Evolutionary conservation across 2,329 filamentous ascomycete species (phyloP).

Genomic region (Epichloe amarillans): DNA sequence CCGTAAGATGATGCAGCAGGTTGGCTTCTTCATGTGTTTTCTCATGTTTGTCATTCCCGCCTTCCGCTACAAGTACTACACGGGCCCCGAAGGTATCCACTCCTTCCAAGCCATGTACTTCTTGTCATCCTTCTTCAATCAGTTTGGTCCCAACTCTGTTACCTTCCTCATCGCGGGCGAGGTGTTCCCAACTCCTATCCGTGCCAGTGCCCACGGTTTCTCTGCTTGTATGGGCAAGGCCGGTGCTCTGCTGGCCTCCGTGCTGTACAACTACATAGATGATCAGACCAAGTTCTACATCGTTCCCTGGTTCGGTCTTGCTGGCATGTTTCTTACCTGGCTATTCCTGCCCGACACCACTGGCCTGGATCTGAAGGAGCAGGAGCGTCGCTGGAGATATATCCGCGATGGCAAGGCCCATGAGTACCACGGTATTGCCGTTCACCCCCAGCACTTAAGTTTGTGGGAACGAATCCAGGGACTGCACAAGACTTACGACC

Average conservation of each 20-base stretch:
- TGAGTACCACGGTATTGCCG: slow-evolving; percentile 87
- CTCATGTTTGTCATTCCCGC: slow-evolving; percentile 85
- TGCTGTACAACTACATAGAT: slow-evolving; percentile 91
- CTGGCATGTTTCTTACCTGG: slow-evolving; percentile 68
- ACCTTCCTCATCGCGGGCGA: slow-evolving; percentile 94
- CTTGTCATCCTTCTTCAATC: slow-evolving; percentile 95
- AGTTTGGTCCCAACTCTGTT: slow-evolving; percentile 92
- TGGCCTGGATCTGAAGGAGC: slow-evolving; percentile 90
- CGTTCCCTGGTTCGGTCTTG: slow-evolving; percentile 89
- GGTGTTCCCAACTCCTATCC: slow-evolving; percentile 89
- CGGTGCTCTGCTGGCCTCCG: slow-evolving; percentile 72
- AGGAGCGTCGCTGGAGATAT: slow-evolving; percentile 85
- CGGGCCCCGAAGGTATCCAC: slow-evolving; percentile 54
- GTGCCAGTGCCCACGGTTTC: slow-evolving; percentile 87
- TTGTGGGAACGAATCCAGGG: slow-evolving; percentile 76
- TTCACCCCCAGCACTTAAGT: slow-evolving; percentile 79
- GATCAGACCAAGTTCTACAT: slow-evolving; percentile 77
- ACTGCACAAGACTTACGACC: slow-evolving; percentile 69
- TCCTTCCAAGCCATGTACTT: slow-evolving; percentile 99
- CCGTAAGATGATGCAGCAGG: slow-evolving; percentile 89
- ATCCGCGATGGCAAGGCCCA: slow-evolving; percentile 63
- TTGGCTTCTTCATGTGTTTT: slow-evolving; percentile 89
- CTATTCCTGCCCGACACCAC: slow-evolving; percentile 94
- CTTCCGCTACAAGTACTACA: slow-evolving; percentile 81
- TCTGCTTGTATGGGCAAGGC: slow-evolving; percentile 84